Evolutionary conservation across 257 asterid species (phyloP).

Genomic region (Nicotiana undulata): DNA sequence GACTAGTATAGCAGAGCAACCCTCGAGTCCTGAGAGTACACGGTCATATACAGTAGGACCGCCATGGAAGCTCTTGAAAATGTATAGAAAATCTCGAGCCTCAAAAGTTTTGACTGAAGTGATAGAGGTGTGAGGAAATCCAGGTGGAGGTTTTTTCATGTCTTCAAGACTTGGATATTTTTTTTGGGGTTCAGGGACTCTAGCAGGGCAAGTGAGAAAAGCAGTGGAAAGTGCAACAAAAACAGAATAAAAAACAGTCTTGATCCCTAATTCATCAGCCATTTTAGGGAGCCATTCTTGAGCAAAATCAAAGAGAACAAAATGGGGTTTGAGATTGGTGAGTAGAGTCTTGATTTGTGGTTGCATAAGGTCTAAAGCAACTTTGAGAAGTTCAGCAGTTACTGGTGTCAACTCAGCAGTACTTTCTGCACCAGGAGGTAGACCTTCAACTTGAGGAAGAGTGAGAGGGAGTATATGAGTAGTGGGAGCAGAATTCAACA

Average conservation of each 20-base stretch:
- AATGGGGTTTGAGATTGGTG: slow-evolving; percentile 33
- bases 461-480: slow-evolving; percentile 31
- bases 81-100: slow-evolving; percentile 39
- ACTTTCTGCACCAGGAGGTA: slow-evolving; percentile 37
- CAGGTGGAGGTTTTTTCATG: slow-evolving; percentile 34
- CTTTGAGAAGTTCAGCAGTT: slow-evolving; percentile 38
- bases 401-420: slow-evolving; percentile 32
- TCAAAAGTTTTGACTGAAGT: slow-evolving; percentile 26
- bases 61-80: slow-evolving; percentile 34
- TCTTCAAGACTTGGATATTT: slow-evolving; percentile 27
- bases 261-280: slow-evolving; percentile 36
- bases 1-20: slow-evolving; percentile 40
- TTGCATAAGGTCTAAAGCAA: slow-evolving; percentile 40
- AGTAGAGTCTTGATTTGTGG: slow-evolving; percentile 33
- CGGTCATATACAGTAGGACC: slow-evolving; percentile 35
- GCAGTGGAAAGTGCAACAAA: slow-evolving; percentile 40
- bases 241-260: slow-evolving; percentile 34
- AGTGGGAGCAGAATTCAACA: slow-evolving; percentile 21
- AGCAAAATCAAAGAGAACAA: slow-evolving; percentile 47
- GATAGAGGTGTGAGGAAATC: slow-evolving; percentile 40
- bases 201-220: slow-evolving; percentile 33
- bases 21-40: slow-evolving; percentile 28
- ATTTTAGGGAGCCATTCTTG: slow-evolving; percentile 53
- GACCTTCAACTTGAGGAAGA: slow-evolving; percentile 36
- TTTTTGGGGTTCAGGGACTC: slow-evolving; percentile 21